Evolutionary conservation across 495 filamentous ascomycete species (phyloP), one percentile per base, ranked within the genome.

Genomic region (Daldinia vernicosa): DNA sequence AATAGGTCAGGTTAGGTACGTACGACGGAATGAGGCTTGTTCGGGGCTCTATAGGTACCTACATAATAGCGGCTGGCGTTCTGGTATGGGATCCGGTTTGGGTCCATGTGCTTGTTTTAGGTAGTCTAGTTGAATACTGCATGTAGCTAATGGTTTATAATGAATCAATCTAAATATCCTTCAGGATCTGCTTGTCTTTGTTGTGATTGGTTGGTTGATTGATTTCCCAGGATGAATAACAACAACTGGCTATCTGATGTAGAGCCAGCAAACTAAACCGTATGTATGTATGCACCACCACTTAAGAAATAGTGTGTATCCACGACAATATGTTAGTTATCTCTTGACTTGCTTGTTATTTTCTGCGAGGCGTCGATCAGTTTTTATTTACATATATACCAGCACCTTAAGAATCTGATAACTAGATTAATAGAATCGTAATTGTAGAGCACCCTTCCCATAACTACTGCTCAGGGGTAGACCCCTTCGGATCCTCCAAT

Each of bases 91-190:
- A 47, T 24, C 12, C 19, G 17, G 33, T 35, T 33, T 11, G 32
- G 30, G 24, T 47, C 43, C 17, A 22, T 22, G 17, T 47, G 43
- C 17, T 47, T 45, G 17, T 4, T 45, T 47, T n/a, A n/a, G n/a
- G n/a, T n/a, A 19, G 43, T 47, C 43, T 47, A 47, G 43, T 24
- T 3, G 3, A 47, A 47, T 22, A 47, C 43, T 47, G 19, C 43
- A 47, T 47, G 43, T 47, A 27, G 4, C 26, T 40, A 47, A 47
- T 47, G 43, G 43, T 47, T 47, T 47, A 24, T 47, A 47, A 47
- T 47, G 43, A 47, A 47, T 47, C 19, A 22, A 47, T 19, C 32
- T 24, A 47, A 9, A 47, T 47, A 22, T 47, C 43, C 0, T 47
- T 24, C 19, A 11, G 43, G 5, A 47, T 47, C 19, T 47, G 9